Evolutionary conservation across 345 rosid species (phyloP), one percentile per base, ranked within the genome.

Genomic region (Linum tenue): DNA sequence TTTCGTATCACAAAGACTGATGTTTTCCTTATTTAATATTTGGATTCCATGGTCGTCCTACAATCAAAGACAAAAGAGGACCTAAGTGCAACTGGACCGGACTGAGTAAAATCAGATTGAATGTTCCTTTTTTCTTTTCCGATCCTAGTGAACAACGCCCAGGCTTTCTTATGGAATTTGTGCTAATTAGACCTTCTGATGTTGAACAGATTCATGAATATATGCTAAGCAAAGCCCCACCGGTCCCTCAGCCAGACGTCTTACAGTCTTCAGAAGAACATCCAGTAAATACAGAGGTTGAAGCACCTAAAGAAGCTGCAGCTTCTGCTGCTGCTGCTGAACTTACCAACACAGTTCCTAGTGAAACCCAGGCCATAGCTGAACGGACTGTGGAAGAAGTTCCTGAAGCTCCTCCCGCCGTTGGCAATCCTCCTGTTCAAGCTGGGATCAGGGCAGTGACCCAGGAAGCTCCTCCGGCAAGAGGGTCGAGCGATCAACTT

Each of bases 161-260:
- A 22, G 31, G 31, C 31, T 31, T 4, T 3, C 15, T 2, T 56
- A 35, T n/a, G 39, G 37, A 17, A 3, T 15, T 4, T 44, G 12
- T 37, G 16, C 41, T 78, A 50, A 68, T 50, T 22, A 22, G 37
- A 62, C 48, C 59, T n/a, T 64, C 37, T 48, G 59, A 59, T 63
- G 44, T 17, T 6, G 10, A 31, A 58, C 92, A 94, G 99, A 85
- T 94, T 69, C 99, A 94, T 73, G 84, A 86, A 15, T 83, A 86
- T 78, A 86, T 94, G 87, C 77, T 88, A 42, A 79, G 89, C 85
- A 92, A 90, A 81, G 85, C 96, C 58, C 87, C 84, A 0, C 72
- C 87, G 35, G 84, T 77, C 72, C 87, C 90, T 16, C 79, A 83
- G 72, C 74, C 67, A 22, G 31, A 37, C 59, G 42, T 78, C 16